Base-by-base conservation (phyloP, 352 stramenopile genomes). In the Plasmopara halstedii region DNA sequence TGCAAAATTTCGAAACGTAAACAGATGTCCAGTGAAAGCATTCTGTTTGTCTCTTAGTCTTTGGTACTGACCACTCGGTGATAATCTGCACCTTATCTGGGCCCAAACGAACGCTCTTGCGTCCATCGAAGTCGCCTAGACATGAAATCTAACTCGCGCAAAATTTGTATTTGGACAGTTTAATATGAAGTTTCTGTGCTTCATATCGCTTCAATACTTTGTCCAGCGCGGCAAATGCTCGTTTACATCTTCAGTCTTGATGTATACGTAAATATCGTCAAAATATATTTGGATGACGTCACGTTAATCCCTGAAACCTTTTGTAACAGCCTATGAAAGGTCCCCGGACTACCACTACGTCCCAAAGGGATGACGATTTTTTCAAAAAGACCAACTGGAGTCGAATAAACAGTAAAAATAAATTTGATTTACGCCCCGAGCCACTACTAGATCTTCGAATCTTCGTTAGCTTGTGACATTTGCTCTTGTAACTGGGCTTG, bases 41-140 rank as follows among this genome's bases (percentile, higher is more conserved):
- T 22, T 58, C 41, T 3, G 59, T 4, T 17, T 65, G 29, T 20
- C 46, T 33, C 40, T 58, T 46, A 0, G 46, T 62, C 8, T 22
- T n/a, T 0, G 39, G 48, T 6, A 56, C 26, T 4, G 45, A 58
- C 50, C 53, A 69, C 1, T 56, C 50, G 3, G 23, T 14, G 27
- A 65, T 63, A 0, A 31, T 44, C 6, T 40, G 15, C 1, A 63
- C 42, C 36, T 69, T 69, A 27, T 56, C 31, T 0, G 53, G 50
- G 7, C 57, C 55, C 9, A 58, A 53, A 0, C 45, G 46, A 13
- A 62, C 37, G 4, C 63, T 41, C 10, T 58, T 38, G 0, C 45
- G 43, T 0, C 49, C 50, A 15, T 66, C 37, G 19, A 58, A 69
- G 26, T 66, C 53, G 27, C 50, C 58, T 1, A 69, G 46, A 26